Evolutionary conservation across 257 asterid genomes (phyloP), one percentile per base, ranked within the genome.

Genomic region (Linaria vulgaris): DNA sequence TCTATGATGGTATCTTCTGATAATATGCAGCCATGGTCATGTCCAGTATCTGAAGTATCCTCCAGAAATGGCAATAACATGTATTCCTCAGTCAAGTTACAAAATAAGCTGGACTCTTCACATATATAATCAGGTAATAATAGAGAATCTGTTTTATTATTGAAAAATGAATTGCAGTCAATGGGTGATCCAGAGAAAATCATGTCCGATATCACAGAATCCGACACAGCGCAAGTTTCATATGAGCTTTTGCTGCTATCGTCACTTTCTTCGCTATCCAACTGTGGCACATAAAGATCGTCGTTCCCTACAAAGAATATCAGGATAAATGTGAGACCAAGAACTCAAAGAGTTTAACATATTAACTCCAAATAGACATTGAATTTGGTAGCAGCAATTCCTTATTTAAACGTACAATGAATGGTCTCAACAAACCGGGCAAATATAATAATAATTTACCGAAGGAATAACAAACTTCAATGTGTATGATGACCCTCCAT

Each of bases 231-330:
- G 87, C 92, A 81, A 34, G 75, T 74, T 62, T 79, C 78, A 69
- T 79, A 80, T 48, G 90, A 78, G 69, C 80, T 79, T 78, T 81
- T 74, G 78, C 90, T 87, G 81, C 88, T 76, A 58, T 83, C 86
- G 55, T 82, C 91, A 78, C 91, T 87, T 63, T 88, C 92, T 64
- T 86, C 95, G 13, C 80, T 83, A 68, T 86, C 94, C 83, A 82
- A 72, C 66, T 74, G 87, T 17, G 97, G 95, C 74, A 86, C 83
- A 69, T 76, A 82, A 19, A 85, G 84, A 69, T 72, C 68, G 66
- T 73, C 82, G 80, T 51, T 69, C 38, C 91, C 98, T 92, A 67
- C 69, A 82, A 58, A 66, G 53, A 50, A 55, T 46, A 37, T 59
- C 53, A 56, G 43, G 55, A 30, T 16, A 38, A 56, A 68, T 57